Evolutionary conservation across 306 rosid genomes (phyloP).

Genomic region (Vigna reflexopilosa): DNA sequence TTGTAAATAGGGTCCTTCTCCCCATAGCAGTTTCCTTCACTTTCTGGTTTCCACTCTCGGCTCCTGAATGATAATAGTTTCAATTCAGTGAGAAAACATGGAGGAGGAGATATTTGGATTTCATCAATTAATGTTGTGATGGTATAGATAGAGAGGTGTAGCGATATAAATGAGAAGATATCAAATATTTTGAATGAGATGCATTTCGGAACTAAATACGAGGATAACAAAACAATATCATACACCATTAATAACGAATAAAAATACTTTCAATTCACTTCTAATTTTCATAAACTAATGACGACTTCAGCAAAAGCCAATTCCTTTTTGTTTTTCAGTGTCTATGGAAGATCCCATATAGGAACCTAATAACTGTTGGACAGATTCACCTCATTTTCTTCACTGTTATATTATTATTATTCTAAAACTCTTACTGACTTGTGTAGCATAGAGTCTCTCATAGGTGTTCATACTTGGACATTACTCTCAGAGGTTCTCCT

Average conservation of each 20-base stretch:
- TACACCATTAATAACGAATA: constrained; percentile 1
- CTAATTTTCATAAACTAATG: neutral
- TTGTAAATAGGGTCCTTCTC: constrained; percentile 68
- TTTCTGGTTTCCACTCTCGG: constrained; percentile 77
- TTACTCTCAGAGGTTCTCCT: no score
- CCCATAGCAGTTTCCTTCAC: constrained; percentile 82
- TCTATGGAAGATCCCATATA: no score
- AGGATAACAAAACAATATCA: neutral
- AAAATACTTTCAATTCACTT: neutral
- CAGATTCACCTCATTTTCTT: no score
- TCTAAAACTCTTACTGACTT: no score
- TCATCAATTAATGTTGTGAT: neutral
- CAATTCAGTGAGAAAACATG: constrained; percentile 30
- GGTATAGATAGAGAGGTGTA: neutral
- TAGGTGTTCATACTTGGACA: no score
- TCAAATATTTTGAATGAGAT: neutral
- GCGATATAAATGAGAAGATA: constrained; percentile 14
- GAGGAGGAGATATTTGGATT: neutral
- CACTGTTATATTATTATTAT: no score
- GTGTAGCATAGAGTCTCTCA: no score
- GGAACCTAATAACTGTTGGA: no score
- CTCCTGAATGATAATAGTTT: constrained; percentile 65
- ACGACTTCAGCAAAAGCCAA: neutral
- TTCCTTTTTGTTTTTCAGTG: neutral
- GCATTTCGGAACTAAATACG: neutral